Percentiles rank a stretch among this genome's conserved stretches.
These are phyloP conservation scores for Cystobasidiopsis lactophilus DNA, from an alignment of 768 basidiomycete species.

Conservation along the genomic window DNA sequence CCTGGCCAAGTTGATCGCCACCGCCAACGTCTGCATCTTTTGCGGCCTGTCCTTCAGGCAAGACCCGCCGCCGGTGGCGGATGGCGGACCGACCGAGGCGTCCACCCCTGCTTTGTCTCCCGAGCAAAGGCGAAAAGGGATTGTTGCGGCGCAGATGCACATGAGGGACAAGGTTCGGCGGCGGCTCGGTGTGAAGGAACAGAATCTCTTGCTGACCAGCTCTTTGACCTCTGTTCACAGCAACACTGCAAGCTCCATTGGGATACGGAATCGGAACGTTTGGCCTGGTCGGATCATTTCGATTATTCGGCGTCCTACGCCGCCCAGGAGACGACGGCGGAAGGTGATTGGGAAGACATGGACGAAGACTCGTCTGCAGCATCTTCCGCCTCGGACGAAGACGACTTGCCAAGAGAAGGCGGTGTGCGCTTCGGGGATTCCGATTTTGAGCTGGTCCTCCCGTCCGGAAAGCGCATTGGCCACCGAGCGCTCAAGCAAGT, in stretches of 20 bases:
- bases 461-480: conserved; percentile 76
- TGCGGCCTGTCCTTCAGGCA: conserved; percentile 44
- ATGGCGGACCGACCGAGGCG: conserved; percentile 76
- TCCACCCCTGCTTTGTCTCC: conserved; percentile 27
- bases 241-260: conserved; percentile 91
- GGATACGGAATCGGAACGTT: conserved; percentile 50
- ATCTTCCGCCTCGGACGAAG: conserved; percentile 25
- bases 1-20: conserved; percentile 75
- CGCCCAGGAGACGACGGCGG: conserved; percentile 23
- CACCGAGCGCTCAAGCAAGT: conserved; percentile 71
- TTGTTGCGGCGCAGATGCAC: conserved; percentile 78
- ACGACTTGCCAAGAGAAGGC: conserved; percentile 3
- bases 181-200: neutral
- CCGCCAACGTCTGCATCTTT: conserved; percentile 80
- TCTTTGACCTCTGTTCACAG: no score
- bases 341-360: conserved; percentile 23
- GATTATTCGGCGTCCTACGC: conserved; percentile 72
- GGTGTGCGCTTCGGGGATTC: conserved; percentile 56
- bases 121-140: conserved; percentile 46
- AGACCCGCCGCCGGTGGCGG: conserved; percentile 56
- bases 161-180: conserved; percentile 59
- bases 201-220: no score
- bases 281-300: conserved; percentile 81
- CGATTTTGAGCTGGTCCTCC: conserved; percentile 67
- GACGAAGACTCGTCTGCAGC: conserved; percentile 25